These are phyloP conservation scores for Conringia planisiliqua DNA, from an alignment of 345 rosid species.

Conservation along the genomic window DNA sequence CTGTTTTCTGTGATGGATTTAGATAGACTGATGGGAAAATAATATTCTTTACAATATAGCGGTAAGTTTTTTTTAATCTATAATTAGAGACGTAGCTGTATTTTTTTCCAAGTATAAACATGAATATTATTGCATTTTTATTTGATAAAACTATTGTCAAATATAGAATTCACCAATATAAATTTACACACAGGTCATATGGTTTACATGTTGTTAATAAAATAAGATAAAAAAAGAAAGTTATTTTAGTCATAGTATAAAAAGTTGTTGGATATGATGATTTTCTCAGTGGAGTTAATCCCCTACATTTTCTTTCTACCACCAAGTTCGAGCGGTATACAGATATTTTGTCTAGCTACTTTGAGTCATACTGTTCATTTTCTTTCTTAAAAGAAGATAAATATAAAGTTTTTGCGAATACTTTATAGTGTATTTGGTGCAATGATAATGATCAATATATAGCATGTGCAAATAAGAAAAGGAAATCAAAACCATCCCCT, in stretches of 20 bases:
- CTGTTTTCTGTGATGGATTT: neutral
- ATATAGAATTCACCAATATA: neutral
- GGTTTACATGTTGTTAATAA: neutral
- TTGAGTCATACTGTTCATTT: neutral
- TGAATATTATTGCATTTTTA: neutral
- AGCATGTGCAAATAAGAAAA: neutral
- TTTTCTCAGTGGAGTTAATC: neutral
- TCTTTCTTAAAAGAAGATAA: neutral
- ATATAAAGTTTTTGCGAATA: neutral
- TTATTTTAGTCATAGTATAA: neutral
- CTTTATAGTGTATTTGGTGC: constrained; percentile 8
- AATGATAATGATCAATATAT: neutral
- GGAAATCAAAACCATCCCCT: neutral
- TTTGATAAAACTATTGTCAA: no score
- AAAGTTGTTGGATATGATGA: neutral
- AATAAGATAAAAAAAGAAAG: neutral
- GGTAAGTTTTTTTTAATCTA: neutral
- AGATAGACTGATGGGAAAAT: neutral
- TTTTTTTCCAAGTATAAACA: neutral
- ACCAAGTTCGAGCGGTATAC: neutral
- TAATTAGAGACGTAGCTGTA: neutral
- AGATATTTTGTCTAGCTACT: neutral
- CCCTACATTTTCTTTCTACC: neutral
- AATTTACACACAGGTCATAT: neutral
- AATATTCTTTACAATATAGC: neutral